Base-by-base conservation (phyloP, 352 stramenopile genomes). In the Pythium utonaiense region DNA sequence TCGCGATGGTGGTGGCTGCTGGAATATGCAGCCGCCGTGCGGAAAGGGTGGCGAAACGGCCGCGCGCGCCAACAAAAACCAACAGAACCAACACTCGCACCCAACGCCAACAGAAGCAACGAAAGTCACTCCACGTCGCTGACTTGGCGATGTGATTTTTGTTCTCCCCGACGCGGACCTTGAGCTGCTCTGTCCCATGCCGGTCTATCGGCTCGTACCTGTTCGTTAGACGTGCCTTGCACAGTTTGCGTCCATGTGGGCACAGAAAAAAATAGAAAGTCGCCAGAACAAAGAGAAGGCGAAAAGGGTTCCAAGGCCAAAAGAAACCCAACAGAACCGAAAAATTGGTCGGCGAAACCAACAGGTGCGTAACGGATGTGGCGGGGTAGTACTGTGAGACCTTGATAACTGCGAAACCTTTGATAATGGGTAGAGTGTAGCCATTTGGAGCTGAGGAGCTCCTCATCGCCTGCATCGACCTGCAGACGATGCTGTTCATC, bases 201-300 rank as follows among this genome's bases (percentile, higher is more conserved):
- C 57, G 44, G 31, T 55, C 33, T 54, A 21, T 61, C 49, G n/a
- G 33, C 41, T 22, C 52, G 52, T 24, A 57, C 33, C n/a, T n/a
- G n/a, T n/a, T n/a, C n/a, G n/a, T n/a, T n/a, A n/a, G n/a, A n/a
- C n/a, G n/a, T n/a, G n/a, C n/a, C n/a, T n/a, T n/a, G n/a, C n/a
- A n/a, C n/a, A n/a, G n/a, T n/a, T n/a, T n/a, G n/a, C n/a, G n/a
- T n/a, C n/a, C n/a, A n/a, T n/a, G n/a, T 53, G 30, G 8, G 9
- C 14, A 42, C 12, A 24, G 51, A 48, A 55, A 54, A 65, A 66
- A 66, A 66, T 59, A 66, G 59, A 66, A 66, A 60, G 50, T 57
- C 57, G 47, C 36, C 57, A 62, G 45, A 41, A 24, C 28, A 53
- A 52, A 48, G 51, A 52, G 19, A 47, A 33, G 52, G 47, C 47